Conservation (phyloP, 352 stramenopile genomes). For the Pythium phragmitis region DNA sequence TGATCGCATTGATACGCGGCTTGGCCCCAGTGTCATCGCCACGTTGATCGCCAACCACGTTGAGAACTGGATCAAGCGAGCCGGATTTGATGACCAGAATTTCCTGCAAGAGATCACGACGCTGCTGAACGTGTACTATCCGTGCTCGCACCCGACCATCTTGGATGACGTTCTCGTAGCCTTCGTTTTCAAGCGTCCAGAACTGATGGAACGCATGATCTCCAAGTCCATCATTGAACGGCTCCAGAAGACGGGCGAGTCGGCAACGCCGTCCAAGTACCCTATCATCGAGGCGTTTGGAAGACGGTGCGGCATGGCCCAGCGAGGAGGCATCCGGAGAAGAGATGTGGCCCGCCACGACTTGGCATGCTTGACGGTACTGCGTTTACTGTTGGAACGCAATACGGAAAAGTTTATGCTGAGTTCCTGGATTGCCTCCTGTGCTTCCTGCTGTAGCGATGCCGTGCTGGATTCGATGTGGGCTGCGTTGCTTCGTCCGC, state of each 20-base stretch:
- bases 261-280: constrained; percentile 55
- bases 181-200: constrained; percentile 77
- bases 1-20: constrained; percentile 70
- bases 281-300: constrained; percentile 66
- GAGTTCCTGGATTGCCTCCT: constrained; percentile 69
- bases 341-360: constrained; percentile 40
- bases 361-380: constrained; percentile 62
- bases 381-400: constrained; percentile 70
- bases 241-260: constrained; percentile 62
- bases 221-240: constrained; percentile 63
- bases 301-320: constrained; percentile 13
- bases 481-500: constrained; percentile 39
- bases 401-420: constrained; percentile 79
- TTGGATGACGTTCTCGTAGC: constrained; percentile 75
- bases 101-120: constrained; percentile 74
- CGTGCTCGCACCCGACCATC: constrained; percentile 76
- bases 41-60: constrained; percentile 66
- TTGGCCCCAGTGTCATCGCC: constrained; percentile 47
- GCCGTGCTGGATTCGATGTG: constrained; percentile 46
- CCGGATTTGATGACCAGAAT: constrained; percentile 54
- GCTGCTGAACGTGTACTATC: constrained; percentile 79
- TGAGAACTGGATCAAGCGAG: constrained; percentile 62
- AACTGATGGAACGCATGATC: constrained; percentile 68
- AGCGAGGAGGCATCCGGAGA: constrained; percentile 18
- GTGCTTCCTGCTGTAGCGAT: constrained; percentile 58